Evolutionary conservation across 2,329 filamentous ascomycete genomes (phyloP).

Genomic region (Penicillium sp.): DNA sequence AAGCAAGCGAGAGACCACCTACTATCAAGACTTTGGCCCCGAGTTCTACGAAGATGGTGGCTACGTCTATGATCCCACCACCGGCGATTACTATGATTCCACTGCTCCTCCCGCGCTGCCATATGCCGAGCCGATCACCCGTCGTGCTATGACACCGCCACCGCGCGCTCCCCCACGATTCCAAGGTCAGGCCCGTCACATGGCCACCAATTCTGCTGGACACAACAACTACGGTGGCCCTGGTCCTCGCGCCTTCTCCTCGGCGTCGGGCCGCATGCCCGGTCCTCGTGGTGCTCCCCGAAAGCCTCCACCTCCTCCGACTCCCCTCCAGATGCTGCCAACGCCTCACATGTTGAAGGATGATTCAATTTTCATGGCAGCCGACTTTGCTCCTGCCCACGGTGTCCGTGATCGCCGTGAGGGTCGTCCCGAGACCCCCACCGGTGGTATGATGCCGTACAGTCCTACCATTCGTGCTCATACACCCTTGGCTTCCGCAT

Average conservation of each 20-base stretch:
- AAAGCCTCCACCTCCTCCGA: constrained; percentile 64
- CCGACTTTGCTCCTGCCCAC: constrained; percentile 81
- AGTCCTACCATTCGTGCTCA: constrained; percentile 65
- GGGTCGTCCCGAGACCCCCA: constrained; percentile 59
- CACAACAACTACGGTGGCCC: constrained; percentile 25
- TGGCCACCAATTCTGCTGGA: constrained; percentile 42
- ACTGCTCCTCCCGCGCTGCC: constrained; percentile 41
- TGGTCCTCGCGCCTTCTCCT: constrained; percentile 58
- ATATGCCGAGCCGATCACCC: constrained; percentile 76
- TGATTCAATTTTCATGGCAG: constrained; percentile 64
- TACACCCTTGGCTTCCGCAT: constrained; percentile 74
- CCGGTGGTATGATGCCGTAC: constrained; percentile 60
- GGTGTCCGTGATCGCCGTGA: constrained; percentile 60
- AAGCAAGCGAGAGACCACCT: constrained; percentile 50
- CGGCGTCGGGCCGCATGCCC: constrained; percentile 49
- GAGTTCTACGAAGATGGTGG: constrained; percentile 58
- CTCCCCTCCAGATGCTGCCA: constrained; percentile 67
- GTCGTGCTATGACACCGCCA: constrained; percentile 93
- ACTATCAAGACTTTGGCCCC: constrained; percentile 71
- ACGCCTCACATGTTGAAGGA: constrained; percentile 80
- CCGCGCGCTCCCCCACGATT: constrained; percentile 61
- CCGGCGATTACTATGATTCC: constrained; percentile 28
- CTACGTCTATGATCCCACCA: constrained; percentile 49
- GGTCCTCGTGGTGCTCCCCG: constrained; percentile 42
- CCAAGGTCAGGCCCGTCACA: constrained; percentile 42